Conservation (phyloP, 2,329 filamentous ascomycete genomes). For the Penicillium sp. region DNA sequence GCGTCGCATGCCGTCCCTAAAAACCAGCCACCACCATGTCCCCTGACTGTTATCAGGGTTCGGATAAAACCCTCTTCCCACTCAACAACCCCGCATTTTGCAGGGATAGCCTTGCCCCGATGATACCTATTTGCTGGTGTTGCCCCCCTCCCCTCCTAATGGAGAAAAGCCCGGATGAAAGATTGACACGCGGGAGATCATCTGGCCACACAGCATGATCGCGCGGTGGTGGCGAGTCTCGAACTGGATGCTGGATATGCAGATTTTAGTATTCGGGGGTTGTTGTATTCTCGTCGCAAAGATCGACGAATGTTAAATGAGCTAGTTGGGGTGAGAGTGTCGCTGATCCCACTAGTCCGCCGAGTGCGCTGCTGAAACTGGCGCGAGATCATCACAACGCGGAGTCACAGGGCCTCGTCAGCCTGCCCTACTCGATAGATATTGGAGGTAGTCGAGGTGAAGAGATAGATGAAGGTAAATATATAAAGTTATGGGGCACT, state of each 20-base stretch:
- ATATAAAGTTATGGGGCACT: conserved; percentile 17
- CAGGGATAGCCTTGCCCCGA: neutral
- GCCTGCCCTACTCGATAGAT: conserved; percentile 17
- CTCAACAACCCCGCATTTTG: neutral
- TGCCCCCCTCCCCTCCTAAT: conserved; percentile 2
- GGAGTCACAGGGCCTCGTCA: conserved; percentile 29
- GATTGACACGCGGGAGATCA: conserved; percentile 23
- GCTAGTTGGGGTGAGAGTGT: neutral
- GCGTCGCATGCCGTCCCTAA: neutral
- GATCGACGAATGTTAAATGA: conserved; percentile 12
- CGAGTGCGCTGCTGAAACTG: neutral
- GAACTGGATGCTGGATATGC: neutral
- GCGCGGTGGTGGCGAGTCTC: conserved; percentile 1
- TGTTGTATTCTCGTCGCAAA: conserved; percentile 3
- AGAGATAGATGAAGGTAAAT: too few relatives aligned
- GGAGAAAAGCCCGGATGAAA: conserved; percentile 6
- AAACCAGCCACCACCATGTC: neutral
- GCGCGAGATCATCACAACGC: conserved; percentile 13
- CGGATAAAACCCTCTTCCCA: neutral
- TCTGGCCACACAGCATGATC: conserved; percentile 26
- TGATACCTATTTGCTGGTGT: neutral
- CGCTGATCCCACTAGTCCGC: conserved; percentile 10
- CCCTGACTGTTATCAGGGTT: neutral
- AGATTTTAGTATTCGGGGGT: conserved; percentile 2
- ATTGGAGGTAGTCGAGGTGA: neutral